phyloP scores from a whole-genome alignment of 345 rosid species.

The Sisymbrium altissimum region DNA sequence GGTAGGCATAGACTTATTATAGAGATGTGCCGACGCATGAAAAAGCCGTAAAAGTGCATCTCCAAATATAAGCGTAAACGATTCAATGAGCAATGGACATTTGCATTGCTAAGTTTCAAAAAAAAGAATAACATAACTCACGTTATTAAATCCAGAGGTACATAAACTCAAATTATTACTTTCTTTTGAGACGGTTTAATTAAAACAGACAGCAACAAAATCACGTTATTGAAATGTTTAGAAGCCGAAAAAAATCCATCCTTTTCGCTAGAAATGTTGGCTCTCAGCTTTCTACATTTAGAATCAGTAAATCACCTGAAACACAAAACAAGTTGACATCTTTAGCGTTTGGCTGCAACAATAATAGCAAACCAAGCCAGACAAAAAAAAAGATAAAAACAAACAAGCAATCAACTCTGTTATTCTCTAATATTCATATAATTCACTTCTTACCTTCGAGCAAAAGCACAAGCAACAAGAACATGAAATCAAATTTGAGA shows the following conservation, averaged over 20 bases:
- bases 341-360: neutral
- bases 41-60: neutral
- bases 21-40: neutral
- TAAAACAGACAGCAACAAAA: no score
- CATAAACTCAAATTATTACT: no score
- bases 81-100: neutral
- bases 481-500: neutral
- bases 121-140: neutral
- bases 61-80: neutral
- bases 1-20: neutral
- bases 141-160: neutral
- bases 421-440: neutral
- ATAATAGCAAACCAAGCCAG: neutral
- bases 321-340: neutral
- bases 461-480: neutral
- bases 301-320: slow-evolving; percentile 10
- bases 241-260: neutral
- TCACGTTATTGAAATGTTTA: neutral
- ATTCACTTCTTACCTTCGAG: neutral
- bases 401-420: neutral
- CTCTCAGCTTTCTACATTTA: neutral
- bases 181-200: no score
- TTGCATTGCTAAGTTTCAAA: neutral
- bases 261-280: neutral
- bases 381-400: no score